Base-by-base conservation (phyloP, 2,329 filamentous ascomycete species). In the Exophiala spinifera region DNA sequence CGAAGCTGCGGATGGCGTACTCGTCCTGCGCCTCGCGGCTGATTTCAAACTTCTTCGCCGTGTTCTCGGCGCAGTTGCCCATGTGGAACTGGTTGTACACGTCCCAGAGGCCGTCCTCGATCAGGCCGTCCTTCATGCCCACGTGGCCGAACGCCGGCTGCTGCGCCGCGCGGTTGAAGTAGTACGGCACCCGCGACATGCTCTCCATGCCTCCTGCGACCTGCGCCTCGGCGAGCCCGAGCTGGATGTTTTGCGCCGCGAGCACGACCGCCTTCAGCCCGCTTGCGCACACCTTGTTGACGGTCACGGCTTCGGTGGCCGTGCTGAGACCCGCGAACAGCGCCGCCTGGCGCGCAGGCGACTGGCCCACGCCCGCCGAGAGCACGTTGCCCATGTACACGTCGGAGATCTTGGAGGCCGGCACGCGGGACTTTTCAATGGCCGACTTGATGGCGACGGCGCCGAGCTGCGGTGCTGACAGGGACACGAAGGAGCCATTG, bases 321-420 rank as follows among this genome's bases (percentile, higher is more conserved):
- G 84, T 77, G 8, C 90, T 81, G 3, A 97, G 82, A 1, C 91
- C 91, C 3, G 94, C 90, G 67, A 95, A 92, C 56, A 97, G 87
- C 61, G 84, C 78, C 10, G 94, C 94, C 75, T 99, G 94, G 46
- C 94, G 85, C 19, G 94, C 92, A 1, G 94, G 94, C 0, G 94
- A 84, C 74, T 99, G 94, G 43, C 94, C 94, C 4, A 94, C 81
- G 15, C 82, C 82, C 42, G 81, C 92, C 71, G 91, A 86, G 37
- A 97, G 80, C 8, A 97, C 94, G 67, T 96, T 95, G 69, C 94
- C 94, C 89, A 97, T 95, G 77, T 97, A 97, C 14, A 97, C 90
- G 73, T 95, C 88, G 60, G 86, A 88, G 66, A 97, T 89, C 69
- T 87, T 88, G 31, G 86, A 84, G 49, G 84, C 72, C 1, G 94